These are phyloP conservation scores for Penicillium turbatum DNA, from an alignment of 495 filamentous ascomycete genomes.

Conservation along the genomic window DNA sequence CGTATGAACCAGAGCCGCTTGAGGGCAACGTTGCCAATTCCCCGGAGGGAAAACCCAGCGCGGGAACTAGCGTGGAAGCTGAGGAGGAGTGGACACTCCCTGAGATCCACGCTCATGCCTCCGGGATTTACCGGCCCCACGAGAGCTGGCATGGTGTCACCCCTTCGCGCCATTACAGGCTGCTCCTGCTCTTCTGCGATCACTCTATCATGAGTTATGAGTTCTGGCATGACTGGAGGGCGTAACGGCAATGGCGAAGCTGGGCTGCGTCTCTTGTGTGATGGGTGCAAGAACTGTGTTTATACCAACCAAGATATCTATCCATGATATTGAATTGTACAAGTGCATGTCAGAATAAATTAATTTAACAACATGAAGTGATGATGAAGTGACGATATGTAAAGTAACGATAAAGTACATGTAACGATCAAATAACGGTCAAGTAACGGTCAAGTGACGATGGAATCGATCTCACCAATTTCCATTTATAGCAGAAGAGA, in stretches of 20 bases:
- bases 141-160: conserved; percentile 41
- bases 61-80: neutral
- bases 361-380: neutral
- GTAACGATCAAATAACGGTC: neutral
- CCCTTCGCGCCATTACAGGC: conserved; percentile 53
- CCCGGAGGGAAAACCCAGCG: neutral
- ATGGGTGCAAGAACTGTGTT: neutral
- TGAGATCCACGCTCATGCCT: conserved; percentile 40
- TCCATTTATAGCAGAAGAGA: no score
- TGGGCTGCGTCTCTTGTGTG: neutral
- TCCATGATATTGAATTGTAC: neutral
- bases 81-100: conserved; percentile 25
- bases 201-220: conserved; percentile 81
- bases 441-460: no score
- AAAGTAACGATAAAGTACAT: no score
- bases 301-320: neutral
- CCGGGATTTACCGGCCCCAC: conserved; percentile 32
- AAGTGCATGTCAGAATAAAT: neutral
- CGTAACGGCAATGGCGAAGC: neutral
- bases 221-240: conserved; percentile 49
- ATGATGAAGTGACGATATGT: no score
- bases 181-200: conserved; percentile 73
- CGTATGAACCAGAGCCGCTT: neutral
- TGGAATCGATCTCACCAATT: no score
- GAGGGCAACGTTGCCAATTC: no score